phyloP scores from a whole-genome alignment of 495 filamentous ascomycete species.

The Hypoxylon fuscum region DNA sequence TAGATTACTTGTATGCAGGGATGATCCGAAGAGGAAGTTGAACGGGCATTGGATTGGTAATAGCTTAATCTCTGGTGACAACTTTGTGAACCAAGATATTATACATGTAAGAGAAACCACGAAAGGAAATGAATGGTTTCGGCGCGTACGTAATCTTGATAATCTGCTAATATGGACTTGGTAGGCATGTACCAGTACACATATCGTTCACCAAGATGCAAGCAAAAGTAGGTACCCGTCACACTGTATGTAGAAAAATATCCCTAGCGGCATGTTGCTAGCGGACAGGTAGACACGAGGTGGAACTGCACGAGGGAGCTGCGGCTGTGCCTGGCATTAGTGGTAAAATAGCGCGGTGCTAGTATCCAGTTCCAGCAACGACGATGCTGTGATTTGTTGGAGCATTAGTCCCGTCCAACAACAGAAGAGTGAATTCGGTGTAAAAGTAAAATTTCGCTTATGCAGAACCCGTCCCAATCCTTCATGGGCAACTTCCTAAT shows the following conservation, averaged over 20 bases:
- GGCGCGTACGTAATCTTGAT: neutral
- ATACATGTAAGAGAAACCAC: neutral
- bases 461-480: conserved; percentile 23
- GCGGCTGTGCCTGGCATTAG: conserved; percentile 39
- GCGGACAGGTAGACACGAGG: neutral
- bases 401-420: neutral
- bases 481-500: neutral
- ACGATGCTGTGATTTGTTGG: neutral
- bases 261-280: conserved; percentile 6
- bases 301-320: conserved; percentile 10
- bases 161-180: neutral
- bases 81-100: too few species aligned
- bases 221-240: conserved; percentile 19
- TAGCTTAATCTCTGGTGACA: too few species aligned
- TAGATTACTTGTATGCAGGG: neutral
- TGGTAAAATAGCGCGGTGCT: conserved; percentile 19
- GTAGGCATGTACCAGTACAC: too few species aligned
- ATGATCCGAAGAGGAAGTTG: neutral
- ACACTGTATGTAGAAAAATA: conserved; percentile 3
- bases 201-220: too few species aligned
- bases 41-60: too few species aligned
- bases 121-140: conserved; percentile 1
- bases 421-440: too few species aligned
- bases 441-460: conserved; percentile 34
- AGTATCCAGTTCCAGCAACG: conserved; percentile 18